These are phyloP conservation scores for Gastrolobium bilobum DNA, from an alignment of 306 rosid species.

Conservation along the genomic window DNA sequence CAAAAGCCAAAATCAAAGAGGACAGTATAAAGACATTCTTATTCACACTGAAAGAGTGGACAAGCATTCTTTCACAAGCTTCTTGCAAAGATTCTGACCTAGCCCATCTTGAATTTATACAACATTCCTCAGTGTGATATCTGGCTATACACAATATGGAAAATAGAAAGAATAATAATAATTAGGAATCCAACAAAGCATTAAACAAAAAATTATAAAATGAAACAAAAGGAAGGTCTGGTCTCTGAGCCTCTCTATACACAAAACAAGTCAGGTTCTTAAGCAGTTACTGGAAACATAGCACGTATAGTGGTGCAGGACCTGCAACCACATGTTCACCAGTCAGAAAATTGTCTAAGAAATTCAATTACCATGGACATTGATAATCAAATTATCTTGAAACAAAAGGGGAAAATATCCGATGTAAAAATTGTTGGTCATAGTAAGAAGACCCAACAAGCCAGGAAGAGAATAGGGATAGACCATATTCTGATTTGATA, in stretches of 20 bases:
- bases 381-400: conserved; percentile 48
- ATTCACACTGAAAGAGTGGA: conserved; percentile 38
- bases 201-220: conserved; percentile 26
- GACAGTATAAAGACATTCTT: conserved; percentile 69
- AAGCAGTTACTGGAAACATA: conserved; percentile 82
- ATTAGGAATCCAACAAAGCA: conserved; percentile 48
- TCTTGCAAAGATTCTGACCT: conserved; percentile 67
- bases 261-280: conserved; percentile 69
- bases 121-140: conserved; percentile 54
- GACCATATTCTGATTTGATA: conserved; percentile 37
- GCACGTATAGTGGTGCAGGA: conserved; percentile 87
- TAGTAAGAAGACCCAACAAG: conserved; percentile 38
- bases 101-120: conserved; percentile 60
- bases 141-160: conserved; percentile 64
- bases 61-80: conserved; percentile 62
- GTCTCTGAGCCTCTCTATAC: conserved; percentile 67
- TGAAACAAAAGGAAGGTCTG: conserved; percentile 55
- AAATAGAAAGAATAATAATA: conserved; percentile 46
- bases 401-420: conserved; percentile 31
- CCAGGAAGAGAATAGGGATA: conserved; percentile 12
- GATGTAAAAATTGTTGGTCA: conserved; percentile 36
- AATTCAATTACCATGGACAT: conserved; percentile 57
- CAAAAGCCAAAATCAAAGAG: conserved; percentile 62
- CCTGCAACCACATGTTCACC: conserved; percentile 95
- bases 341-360: conserved; percentile 69